Evolutionary conservation across 2,329 filamentous ascomycete species (phyloP), one percentile per base, ranked within the genome.

Genomic region (Aspergillus novoparasiticus): DNA sequence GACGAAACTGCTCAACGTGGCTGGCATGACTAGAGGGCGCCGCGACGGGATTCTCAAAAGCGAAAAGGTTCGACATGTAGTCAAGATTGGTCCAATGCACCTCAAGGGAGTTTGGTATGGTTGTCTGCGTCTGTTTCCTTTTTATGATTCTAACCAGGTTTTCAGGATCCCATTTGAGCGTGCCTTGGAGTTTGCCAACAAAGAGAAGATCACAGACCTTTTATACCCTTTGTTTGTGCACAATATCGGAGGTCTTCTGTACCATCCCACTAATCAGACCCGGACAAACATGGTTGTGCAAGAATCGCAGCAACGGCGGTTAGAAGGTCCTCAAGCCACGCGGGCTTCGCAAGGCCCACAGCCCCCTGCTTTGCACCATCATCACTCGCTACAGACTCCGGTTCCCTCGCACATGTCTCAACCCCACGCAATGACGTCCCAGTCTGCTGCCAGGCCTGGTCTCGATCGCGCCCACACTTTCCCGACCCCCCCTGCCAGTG

Each of bases 41-140:
- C 88, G 95, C 73, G 95, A 99, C 75, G 95, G 95, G 55, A 98
- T 99, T 69, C 81, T 99, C 63, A 99, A 99, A 82, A 97, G 94
- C 77, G 95, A 98, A 80, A 99, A 98, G 80, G 88, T 94, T 62
- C 89, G 95, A 70, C 94, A 97, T 78, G 95, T 98, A 14, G 95
- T 98, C 64, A 99, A 99, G 82, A 98, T 99, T 76, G 95, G 95
- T 0, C 95, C 95, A 4, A 99, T 99, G 95, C 95, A 98, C 76
- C 82, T 99, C 51, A 99, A 99, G 82, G 95, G 95, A 74, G 94
- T 97, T 69, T 97, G 94, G 93, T 96, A 85, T 82, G 90, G 82
- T 26, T 4, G 21, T 34, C n/a, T 10, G 3, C 57, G 16, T 5
- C 43, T 26, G 4, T 43, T 36, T 14, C 3, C 30, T 66, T 23